phyloP scores from a whole-genome alignment of 257 asterid species.

The Hygrophila difformis region DNA sequence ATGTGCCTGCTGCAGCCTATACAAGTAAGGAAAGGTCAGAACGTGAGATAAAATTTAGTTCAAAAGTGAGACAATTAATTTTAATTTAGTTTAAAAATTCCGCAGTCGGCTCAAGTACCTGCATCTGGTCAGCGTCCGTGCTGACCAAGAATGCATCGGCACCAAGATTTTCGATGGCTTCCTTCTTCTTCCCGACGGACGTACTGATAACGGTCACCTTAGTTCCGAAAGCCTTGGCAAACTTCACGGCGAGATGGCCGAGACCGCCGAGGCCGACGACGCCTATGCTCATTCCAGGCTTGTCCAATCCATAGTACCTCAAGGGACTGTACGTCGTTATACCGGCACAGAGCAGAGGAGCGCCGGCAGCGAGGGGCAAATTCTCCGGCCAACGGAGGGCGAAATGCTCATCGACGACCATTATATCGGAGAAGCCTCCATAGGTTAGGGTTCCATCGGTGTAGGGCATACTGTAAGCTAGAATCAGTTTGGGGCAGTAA shows the following conservation, averaged over 20 bases:
- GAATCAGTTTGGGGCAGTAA: slow-evolving; percentile 22
- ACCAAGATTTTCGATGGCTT: slow-evolving; percentile 26
- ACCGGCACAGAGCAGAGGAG: slow-evolving; percentile 40
- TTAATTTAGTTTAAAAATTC: background rate
- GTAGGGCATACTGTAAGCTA: slow-evolving; percentile 17
- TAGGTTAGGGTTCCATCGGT: slow-evolving; percentile 29
- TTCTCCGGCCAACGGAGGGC: slow-evolving; percentile 27
- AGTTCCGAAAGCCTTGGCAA: slow-evolving; percentile 36
- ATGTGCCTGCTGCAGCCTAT: slow-evolving; percentile 40
- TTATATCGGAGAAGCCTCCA: slow-evolving; percentile 33
- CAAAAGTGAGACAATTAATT: background rate
- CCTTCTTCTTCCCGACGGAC: slow-evolving; percentile 24
- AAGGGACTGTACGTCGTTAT: slow-evolving; percentile 34
- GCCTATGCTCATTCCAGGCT: slow-evolving; percentile 27
- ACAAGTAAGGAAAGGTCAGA: too few relatives aligned
- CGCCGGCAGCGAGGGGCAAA: slow-evolving; percentile 29
- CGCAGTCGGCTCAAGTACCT: too few relatives aligned
- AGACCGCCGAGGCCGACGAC: slow-evolving; percentile 26
- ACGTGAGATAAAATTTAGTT: too few relatives aligned
- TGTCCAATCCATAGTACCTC: slow-evolving; percentile 28
- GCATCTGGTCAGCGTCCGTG: slow-evolving; percentile 24
- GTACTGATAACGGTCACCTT: slow-evolving; percentile 36
- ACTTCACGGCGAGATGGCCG: slow-evolving; percentile 38
- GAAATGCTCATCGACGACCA: slow-evolving; percentile 35
- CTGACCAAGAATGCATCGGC: slow-evolving; percentile 33